These are phyloP conservation scores for Saccharum hybrid DNA, from an alignment of 202 grass and related monocot genomes.

Conservation along the genomic window DNA sequence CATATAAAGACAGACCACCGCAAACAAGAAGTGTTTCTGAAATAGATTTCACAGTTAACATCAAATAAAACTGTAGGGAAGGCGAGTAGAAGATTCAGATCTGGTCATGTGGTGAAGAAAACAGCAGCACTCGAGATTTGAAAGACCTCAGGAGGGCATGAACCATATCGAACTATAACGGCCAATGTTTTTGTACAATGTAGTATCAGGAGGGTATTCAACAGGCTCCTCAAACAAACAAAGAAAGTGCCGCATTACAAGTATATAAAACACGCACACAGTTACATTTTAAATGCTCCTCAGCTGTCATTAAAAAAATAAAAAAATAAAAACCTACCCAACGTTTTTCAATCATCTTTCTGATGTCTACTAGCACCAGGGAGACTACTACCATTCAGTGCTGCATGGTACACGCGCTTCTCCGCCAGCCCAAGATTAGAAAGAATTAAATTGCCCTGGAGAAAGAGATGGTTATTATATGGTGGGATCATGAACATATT, in stretches of 20 bases:
- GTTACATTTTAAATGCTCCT: conserved; percentile 47
- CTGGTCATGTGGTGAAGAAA: not conserved
- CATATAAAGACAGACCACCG: not conserved
- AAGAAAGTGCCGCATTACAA: conserved; percentile 19
- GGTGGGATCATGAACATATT: not conserved
- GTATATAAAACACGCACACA: conserved; percentile 23
- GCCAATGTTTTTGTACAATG: conserved; percentile 44
- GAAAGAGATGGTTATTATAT: conserved; percentile 25
- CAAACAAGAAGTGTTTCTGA: not conserved
- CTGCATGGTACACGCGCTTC: conserved; percentile 83
- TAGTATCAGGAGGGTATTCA: conserved; percentile 16
- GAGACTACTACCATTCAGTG: conserved; percentile 74
- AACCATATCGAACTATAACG: conserved; percentile 7
- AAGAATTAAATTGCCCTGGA: conserved; percentile 82
- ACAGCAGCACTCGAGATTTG: not conserved
- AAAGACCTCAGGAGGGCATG: not conserved
- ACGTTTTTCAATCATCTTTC: conserved; percentile 81
- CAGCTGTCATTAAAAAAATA: conserved; percentile 37
- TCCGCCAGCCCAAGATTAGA: conserved; percentile 82
- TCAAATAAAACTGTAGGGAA: not conserved
- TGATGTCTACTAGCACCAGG: conserved; percentile 62
- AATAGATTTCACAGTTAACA: not conserved
- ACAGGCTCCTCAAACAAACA: conserved; percentile 38
- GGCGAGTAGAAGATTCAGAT: not conserved
- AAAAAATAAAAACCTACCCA: not conserved